Evolutionary conservation across 2,329 filamentous ascomycete species (phyloP).

Genomic region (Aureobasidium namibiae): DNA sequence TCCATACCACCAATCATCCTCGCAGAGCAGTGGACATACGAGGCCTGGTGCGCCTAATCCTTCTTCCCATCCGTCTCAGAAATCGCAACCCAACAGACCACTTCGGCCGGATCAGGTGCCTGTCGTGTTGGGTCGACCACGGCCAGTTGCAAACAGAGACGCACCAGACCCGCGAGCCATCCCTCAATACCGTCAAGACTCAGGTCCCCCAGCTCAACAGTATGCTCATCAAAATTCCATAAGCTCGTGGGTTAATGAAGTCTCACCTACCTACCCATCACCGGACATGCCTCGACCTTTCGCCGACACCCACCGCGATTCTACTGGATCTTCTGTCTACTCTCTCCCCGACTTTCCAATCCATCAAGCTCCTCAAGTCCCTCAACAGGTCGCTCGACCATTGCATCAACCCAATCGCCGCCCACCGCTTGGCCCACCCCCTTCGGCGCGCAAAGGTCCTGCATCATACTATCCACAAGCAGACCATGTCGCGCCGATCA

Average conservation of each 20-base stretch:
- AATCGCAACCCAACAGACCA: slow-evolving; percentile 23
- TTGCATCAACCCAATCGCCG: slow-evolving; percentile 25
- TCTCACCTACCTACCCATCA: slow-evolving; percentile 25
- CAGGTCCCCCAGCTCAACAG: not conserved
- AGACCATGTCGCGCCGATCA: slow-evolving; percentile 41
- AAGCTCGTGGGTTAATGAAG: slow-evolving; percentile 11
- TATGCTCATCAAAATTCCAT: slow-evolving; percentile 5
- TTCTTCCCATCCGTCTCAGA: not conserved
- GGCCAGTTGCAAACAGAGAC: slow-evolving; percentile 15
- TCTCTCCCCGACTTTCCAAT: slow-evolving; percentile 35
- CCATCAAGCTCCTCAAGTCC: slow-evolving; percentile 23
- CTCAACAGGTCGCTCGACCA: slow-evolving; percentile 23
- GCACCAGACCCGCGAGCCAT: slow-evolving; percentile 12
- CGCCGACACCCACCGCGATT: slow-evolving; percentile 29
- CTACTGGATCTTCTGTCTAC: slow-evolving; percentile 31
- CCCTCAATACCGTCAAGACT: slow-evolving; percentile 5
- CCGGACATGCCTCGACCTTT: slow-evolving; percentile 26
- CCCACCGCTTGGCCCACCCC: slow-evolving; percentile 40
- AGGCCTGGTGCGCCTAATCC: not conserved
- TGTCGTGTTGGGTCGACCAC: not conserved
- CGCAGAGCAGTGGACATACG: not conserved
- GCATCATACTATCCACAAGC: slow-evolving; percentile 41
- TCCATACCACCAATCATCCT: not conserved
- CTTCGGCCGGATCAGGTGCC: slow-evolving; percentile 18
- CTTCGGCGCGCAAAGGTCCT: slow-evolving; percentile 39